phyloP scores from a whole-genome alignment of 352 stramenopile species.

The Phytopythium vexans region DNA sequence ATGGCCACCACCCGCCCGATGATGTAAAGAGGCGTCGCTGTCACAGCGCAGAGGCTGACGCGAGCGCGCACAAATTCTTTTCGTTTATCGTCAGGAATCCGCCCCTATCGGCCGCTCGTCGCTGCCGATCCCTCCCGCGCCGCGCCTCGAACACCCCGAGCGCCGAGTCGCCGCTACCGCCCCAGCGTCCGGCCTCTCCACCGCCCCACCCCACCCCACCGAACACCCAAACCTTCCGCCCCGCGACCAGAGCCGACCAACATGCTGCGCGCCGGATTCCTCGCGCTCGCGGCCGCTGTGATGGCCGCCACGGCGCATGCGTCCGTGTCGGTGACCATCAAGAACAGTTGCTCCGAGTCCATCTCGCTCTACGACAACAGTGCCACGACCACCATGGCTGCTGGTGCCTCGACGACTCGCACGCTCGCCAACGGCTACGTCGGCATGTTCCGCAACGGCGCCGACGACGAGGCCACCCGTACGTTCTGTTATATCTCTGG shows the following conservation, averaged over 20 bases:
- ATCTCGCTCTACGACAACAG: slow-evolving; percentile 63
- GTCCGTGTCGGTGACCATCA: slow-evolving; percentile 34
- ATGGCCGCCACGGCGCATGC: slow-evolving; percentile 6
- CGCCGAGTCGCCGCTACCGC: not conserved
- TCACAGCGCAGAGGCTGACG: too few relatives aligned
- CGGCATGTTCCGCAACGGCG: slow-evolving; percentile 58
- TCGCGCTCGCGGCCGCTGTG: slow-evolving; percentile 14
- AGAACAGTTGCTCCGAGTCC: slow-evolving; percentile 40
- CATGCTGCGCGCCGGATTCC: slow-evolving; percentile 11
- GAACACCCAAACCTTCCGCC: not conserved
- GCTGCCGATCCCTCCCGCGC: not conserved
- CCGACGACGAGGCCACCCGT: slow-evolving; percentile 33
- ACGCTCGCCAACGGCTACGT: slow-evolving; percentile 37
- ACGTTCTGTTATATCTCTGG: slow-evolving; percentile 3
- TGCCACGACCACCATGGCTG: slow-evolving; percentile 27
- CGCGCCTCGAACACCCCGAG: not conserved
- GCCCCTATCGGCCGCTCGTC: slow-evolving; percentile 1
- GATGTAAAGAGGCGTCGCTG: too few relatives aligned
- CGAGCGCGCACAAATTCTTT: too few relatives aligned
- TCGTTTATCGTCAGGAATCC: not conserved
- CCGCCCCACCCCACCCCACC: not conserved
- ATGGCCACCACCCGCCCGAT: too few relatives aligned
- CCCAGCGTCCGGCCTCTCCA: not conserved
- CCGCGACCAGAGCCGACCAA: not conserved
- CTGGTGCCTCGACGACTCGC: slow-evolving; percentile 32